Conservation (phyloP, 805 yeast species). For the Kodamaea fukazawae region DNA sequence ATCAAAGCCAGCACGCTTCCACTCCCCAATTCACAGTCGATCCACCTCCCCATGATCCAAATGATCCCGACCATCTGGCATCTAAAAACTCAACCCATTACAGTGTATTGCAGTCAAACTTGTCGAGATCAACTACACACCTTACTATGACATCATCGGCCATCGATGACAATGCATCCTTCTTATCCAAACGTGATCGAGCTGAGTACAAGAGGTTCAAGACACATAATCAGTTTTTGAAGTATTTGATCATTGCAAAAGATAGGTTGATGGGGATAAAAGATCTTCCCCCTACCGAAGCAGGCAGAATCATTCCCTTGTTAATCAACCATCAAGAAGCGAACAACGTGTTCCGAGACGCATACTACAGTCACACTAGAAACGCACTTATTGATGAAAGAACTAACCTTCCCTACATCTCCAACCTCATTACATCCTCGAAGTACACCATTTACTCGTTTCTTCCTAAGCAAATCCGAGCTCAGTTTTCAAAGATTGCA, state of each 20-base stretch:
- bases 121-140: conserved; percentile 24
- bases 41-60: conserved; percentile 5
- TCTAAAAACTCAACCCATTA: conserved; percentile 11
- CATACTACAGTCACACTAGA: conserved; percentile 20
- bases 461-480: conserved; percentile 81
- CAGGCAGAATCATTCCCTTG: conserved; percentile 78
- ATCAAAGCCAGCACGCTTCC: conserved; percentile 2
- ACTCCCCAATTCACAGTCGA: conserved; percentile 25
- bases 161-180: conserved; percentile 16
- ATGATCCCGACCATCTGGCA: background rate
- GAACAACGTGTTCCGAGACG: conserved; percentile 28
- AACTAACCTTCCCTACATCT: conserved; percentile 53
- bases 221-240: conserved; percentile 13
- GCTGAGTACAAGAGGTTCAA: conserved; percentile 14
- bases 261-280: conserved; percentile 45
- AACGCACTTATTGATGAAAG: conserved; percentile 66
- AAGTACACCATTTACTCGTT: conserved; percentile 79
- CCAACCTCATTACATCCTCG: conserved; percentile 79
- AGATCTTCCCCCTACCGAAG: conserved; percentile 50
- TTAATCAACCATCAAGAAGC: conserved; percentile 40
- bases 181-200: conserved; percentile 17
- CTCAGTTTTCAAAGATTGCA: conserved; percentile 91
- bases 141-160: conserved; percentile 16
- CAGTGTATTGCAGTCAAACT: conserved; percentile 9
- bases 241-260: conserved; percentile 19